Percentiles rank a stretch among this genome's conserved stretches.
Evolutionary conservation across 768 basidiomycete genomes (phyloP).

Genomic region (Boletus insuetus): DNA sequence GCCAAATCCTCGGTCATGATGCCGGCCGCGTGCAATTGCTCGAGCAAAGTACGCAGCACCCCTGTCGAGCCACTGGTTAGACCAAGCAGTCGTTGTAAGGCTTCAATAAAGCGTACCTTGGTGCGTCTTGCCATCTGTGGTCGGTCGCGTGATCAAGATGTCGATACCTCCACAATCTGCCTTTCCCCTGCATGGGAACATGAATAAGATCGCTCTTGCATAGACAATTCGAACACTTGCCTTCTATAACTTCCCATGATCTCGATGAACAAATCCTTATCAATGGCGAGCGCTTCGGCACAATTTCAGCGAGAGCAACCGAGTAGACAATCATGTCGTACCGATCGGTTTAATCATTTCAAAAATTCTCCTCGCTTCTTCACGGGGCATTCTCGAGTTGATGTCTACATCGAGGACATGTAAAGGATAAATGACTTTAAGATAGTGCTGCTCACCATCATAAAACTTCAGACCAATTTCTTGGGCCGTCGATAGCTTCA

Average conservation of each 20-base stretch:
- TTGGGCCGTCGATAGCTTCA: conserved; percentile 59
- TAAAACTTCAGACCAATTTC: conserved; percentile 68
- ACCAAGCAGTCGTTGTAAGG: background rate
- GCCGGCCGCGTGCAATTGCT: conserved; percentile 49
- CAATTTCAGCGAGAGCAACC: background rate
- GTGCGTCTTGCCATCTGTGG: conserved; percentile 72
- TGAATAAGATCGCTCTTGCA: background rate
- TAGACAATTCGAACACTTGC: conserved; percentile 30
- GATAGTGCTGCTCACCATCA: conserved; percentile 46
- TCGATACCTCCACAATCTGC: conserved; percentile 89
- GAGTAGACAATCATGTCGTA: conserved; percentile 25
- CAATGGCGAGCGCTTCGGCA: conserved; percentile 63
- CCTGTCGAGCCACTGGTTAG: conserved; percentile 37
- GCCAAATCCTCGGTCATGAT: conserved; percentile 83
- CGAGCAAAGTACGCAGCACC: conserved; percentile 57
- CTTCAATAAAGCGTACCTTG: conserved; percentile 42
- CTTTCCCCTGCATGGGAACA: conserved; percentile 54
- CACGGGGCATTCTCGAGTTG: conserved; percentile 79
- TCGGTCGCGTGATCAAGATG: conserved; percentile 76
- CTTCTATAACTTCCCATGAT: conserved; percentile 92
- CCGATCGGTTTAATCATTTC: conserved; percentile 70
- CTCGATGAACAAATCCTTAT: conserved; percentile 68
- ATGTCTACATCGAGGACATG: conserved; percentile 53
- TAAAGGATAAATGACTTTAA: background rate
- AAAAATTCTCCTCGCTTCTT: conserved; percentile 74